Base-by-base conservation (phyloP, 192 early-diverging fungal species). In the Phlyctochytrium arcticum region DNA sequence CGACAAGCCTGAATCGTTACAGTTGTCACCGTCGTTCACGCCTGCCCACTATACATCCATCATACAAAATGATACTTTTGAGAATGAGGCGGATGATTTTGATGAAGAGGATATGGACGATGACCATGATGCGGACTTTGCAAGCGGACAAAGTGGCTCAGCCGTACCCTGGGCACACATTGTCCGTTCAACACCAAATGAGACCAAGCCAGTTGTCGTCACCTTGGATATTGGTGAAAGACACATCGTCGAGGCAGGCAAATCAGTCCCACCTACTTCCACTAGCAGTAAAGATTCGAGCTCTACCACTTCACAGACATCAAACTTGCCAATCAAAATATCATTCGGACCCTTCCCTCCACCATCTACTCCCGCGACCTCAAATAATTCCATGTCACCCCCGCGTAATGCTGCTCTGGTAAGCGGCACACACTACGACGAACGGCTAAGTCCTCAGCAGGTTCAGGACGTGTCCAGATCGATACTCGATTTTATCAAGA, bases 121-220 rank as follows among this genome's bases (percentile, higher is more conserved):
- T 19, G 73, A 78, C n/a, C 67, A 74, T 26, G 74, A 83, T 8
- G 71, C 60, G 3, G 67, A 67, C 26, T 56, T 37, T n/a, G n/a
- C n/a, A n/a, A n/a, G n/a, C n/a, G n/a, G n/a, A n/a, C n/a, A n/a
- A 42, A n/a, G 36, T 7, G 29, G 39, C 19, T 26, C 67, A 54
- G 17, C 27, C 39, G 39, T 9, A 42, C 39, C 39, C 39, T 42
- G 39, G 39, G 39, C 8, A 42, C 39, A n/a, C n/a, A n/a, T n/a
- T n/a, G n/a, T n/a, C n/a, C n/a, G n/a, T n/a, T n/a, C n/a, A n/a
- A n/a, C n/a, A n/a, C n/a, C n/a, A n/a, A n/a, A n/a, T n/a, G n/a
- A n/a, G 23, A 19, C 57, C 5, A 15, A 37, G 21, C 57, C 57
- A 0, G 3, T 66, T 24, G 69, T 65, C 31, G 55, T 66, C 32